Percentiles rank a stretch among this genome's conserved stretches.
These are phyloP conservation scores for Zymoseptoria passerinii DNA, from an alignment of 2,329 filamentous ascomycete genomes.

Conservation along the genomic window DNA sequence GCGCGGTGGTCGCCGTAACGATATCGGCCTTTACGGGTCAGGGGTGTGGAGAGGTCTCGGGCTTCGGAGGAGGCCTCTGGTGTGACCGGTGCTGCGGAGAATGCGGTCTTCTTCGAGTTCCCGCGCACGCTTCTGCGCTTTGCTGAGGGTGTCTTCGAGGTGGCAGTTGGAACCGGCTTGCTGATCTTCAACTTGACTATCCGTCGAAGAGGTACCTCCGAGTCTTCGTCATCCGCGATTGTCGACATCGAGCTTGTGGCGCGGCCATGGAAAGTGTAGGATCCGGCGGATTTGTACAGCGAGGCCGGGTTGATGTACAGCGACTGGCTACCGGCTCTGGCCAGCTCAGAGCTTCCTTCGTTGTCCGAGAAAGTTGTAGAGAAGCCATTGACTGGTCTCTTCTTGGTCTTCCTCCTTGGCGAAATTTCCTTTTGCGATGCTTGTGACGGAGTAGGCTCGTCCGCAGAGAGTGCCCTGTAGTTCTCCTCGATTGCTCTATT, in stretches of 20 bases:
- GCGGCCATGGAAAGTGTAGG: background rate
- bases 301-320: background rate
- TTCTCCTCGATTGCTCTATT: slow-evolving; percentile 6
- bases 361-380: background rate
- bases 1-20: background rate
- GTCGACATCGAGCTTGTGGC: background rate
- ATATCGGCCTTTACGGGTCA: slow-evolving; percentile 1
- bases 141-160: background rate
- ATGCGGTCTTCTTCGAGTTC: background rate
- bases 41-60: background rate
- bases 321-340: background rate
- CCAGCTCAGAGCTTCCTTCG: background rate
- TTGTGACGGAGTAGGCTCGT: background rate
- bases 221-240: background rate
- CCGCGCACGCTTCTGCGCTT: background rate
- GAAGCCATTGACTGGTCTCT: slow-evolving; percentile 13
- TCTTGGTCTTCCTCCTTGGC: slow-evolving; percentile 4
- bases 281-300: background rate
- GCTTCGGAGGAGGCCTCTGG: background rate
- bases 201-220: background rate
- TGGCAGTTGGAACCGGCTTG: background rate
- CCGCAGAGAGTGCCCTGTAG: background rate
- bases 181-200: background rate
- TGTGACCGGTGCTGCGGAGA: background rate
- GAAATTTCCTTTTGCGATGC: background rate